Conservation (phyloP, 2,329 filamentous ascomycete species). For the Fusarium sp. region DNA sequence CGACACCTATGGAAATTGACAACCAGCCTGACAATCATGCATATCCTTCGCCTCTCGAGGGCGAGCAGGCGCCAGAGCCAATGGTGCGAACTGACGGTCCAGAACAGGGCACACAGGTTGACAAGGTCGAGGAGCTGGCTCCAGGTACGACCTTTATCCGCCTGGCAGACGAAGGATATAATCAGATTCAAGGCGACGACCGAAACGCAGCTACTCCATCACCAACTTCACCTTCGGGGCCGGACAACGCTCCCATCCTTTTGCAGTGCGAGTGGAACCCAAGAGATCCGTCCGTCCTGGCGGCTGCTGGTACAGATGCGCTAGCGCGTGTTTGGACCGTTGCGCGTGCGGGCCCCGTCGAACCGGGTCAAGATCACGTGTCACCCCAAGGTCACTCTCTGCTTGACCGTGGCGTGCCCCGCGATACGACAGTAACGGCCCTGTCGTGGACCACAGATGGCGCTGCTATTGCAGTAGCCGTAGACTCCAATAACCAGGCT, state of each 20-base stretch:
- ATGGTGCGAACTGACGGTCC: constrained; percentile 70
- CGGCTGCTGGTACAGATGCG: constrained; percentile 76
- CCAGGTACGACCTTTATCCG: constrained; percentile 72
- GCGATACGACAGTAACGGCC: constrained; percentile 66
- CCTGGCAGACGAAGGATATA: constrained; percentile 59
- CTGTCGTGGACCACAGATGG: constrained; percentile 72
- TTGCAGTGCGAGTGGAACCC: constrained; percentile 79
- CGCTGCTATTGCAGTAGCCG: constrained; percentile 67
- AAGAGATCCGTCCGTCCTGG: constrained; percentile 72
- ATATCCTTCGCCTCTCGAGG: constrained; percentile 74
- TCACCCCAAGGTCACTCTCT: constrained; percentile 56
- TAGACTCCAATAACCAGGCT: constrained; percentile 64
- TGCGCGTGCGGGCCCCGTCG: constrained; percentile 64
- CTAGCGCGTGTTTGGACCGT: constrained; percentile 77
- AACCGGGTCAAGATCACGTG: constrained; percentile 58
- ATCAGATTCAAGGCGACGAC: constrained; percentile 53
- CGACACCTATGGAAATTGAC: constrained; percentile 73
- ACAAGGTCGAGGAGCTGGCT: constrained; percentile 72
- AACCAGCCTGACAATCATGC: constrained; percentile 67
- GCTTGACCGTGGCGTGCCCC: constrained; percentile 66
- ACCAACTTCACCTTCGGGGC: constrained; percentile 54
- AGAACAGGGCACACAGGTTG: constrained; percentile 73
- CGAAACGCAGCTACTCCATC: constrained; percentile 52
- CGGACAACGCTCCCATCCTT: constrained; percentile 69
- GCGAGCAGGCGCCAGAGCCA: constrained; percentile 66